Conservation (phyloP, 148 eudicot genomes). For the Dianthus caryophyllus region DNA sequence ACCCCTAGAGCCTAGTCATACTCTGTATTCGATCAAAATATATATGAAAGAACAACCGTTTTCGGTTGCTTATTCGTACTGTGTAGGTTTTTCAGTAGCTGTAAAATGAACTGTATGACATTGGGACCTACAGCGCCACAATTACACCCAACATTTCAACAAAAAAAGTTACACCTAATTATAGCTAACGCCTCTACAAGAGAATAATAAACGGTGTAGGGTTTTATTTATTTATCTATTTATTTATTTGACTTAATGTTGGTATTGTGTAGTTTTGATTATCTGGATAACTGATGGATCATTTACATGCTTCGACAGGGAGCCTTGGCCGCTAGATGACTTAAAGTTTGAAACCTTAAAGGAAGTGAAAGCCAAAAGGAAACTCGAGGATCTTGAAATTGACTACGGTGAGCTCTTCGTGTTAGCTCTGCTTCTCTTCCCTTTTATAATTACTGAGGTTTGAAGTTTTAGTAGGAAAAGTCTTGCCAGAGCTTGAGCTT, state of each 20-base stretch:
- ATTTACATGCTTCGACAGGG: slow-evolving; percentile 40
- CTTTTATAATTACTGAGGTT: neutral
- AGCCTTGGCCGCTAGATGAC: slow-evolving; percentile 93
- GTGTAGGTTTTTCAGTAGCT: too few relatives aligned
- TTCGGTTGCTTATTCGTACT: neutral
- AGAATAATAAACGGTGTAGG: too few relatives aligned
- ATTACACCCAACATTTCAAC: too few relatives aligned
- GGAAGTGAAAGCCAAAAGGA: slow-evolving; percentile 60
- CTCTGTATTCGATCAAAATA: neutral
- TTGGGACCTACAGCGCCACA: too few relatives aligned
- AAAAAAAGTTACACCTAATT: too few relatives aligned
- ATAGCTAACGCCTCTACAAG: too few relatives aligned
- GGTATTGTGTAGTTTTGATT: slow-evolving; percentile 8
- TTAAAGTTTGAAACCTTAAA: slow-evolving; percentile 75
- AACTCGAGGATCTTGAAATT: slow-evolving; percentile 62
- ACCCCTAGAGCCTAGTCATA: neutral
- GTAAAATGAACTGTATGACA: too few relatives aligned
- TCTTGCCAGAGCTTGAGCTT: too few relatives aligned
- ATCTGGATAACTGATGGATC: neutral
- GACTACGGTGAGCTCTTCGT: slow-evolving; percentile 54
- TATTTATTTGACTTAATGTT: too few relatives aligned
- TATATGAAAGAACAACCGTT: neutral
- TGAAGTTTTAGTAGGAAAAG: neutral
- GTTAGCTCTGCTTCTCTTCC: neutral
- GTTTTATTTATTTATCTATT: too few relatives aligned